Conservation (phyloP, 169 alveolate species). For the Eimeria zaria region DNA sequence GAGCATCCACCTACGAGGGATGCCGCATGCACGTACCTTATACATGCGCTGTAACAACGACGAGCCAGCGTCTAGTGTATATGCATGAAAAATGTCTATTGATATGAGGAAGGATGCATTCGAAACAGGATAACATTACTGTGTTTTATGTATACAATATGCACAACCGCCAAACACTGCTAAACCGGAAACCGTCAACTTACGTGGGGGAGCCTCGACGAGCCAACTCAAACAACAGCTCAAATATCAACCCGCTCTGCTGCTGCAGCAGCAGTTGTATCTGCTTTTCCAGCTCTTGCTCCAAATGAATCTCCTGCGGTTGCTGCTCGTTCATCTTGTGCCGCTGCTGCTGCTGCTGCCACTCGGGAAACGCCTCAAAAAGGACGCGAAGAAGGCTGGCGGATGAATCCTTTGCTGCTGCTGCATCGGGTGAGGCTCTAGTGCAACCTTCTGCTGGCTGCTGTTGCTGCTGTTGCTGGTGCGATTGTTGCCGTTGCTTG, state of each 20-base stretch:
- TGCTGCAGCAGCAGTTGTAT: constrained; percentile 53
- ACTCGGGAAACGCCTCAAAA: constrained; percentile 45
- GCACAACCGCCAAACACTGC: neutral
- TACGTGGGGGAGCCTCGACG: constrained; percentile 46
- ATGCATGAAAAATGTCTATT: neutral
- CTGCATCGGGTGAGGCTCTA: neutral
- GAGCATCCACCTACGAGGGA: neutral
- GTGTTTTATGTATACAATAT: neutral
- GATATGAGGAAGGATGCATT: neutral
- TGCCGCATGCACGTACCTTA: neutral
- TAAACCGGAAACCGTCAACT: neutral
- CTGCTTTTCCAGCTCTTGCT: constrained; percentile 8
- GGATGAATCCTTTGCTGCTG: neutral
- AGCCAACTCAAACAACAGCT: constrained; percentile 21
- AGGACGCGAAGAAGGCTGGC: constrained; percentile 5
- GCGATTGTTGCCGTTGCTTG: constrained; percentile 13
- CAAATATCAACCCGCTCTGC: constrained; percentile 9
- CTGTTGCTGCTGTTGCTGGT: neutral
- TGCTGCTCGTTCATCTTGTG: neutral
- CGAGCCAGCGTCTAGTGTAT: neutral
- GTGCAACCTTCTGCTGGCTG: constrained; percentile 6
- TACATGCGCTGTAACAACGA: neutral
- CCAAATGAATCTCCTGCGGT: constrained; percentile 11
- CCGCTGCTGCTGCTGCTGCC: constrained; percentile 16
- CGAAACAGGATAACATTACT: neutral